phyloP scores from a whole-genome alignment of 1,284 basidiomycete species.

The Chalciporus piperatoides region DNA sequence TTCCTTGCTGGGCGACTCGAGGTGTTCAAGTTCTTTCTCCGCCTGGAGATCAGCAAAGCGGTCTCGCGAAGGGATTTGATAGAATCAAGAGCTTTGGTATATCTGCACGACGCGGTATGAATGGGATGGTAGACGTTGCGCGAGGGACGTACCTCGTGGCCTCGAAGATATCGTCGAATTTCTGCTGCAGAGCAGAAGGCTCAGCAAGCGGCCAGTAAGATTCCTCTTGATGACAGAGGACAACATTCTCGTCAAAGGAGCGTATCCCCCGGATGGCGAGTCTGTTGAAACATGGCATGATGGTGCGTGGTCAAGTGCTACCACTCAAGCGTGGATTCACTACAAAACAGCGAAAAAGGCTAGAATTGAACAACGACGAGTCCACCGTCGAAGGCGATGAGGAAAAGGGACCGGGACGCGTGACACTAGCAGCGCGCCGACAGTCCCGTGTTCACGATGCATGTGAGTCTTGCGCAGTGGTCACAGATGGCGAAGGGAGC shows the following conservation, averaged over 20 bases:
- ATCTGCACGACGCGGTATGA: slow-evolving; percentile 45
- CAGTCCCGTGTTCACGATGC: too few species aligned
- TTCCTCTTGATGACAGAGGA: slow-evolving; percentile 99
- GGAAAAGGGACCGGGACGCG: background rate
- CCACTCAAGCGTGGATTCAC: background rate
- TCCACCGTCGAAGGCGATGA: background rate
- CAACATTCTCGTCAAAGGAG: slow-evolving; percentile 96
- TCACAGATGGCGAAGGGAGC: background rate
- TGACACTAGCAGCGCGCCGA: too few species aligned
- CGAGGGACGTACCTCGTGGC: slow-evolving; percentile 72
- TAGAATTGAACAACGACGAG: too few species aligned
- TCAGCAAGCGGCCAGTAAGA: slow-evolving; percentile 98
- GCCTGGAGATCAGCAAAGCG: slow-evolving; percentile 88
- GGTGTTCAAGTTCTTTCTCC: slow-evolving; percentile 86
- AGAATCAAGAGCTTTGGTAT: slow-evolving; percentile 94
- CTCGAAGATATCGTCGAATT: slow-evolving; percentile 99
- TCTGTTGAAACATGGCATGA: slow-evolving; percentile 85
- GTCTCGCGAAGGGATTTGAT: slow-evolving; percentile 89
- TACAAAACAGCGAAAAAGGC: background rate
- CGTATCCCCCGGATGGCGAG: slow-evolving; percentile 85
- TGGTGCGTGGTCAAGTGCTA: background rate
- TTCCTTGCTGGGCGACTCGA: slow-evolving; percentile 78
- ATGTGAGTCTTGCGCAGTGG: background rate
- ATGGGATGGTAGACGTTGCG: background rate
- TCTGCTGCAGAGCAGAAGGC: slow-evolving; percentile 90